Percentiles rank a stretch among this genome's conserved stretches.
phyloP scores from a whole-genome alignment of 495 filamentous ascomycete species.

The Neurospora tetraspora region DNA sequence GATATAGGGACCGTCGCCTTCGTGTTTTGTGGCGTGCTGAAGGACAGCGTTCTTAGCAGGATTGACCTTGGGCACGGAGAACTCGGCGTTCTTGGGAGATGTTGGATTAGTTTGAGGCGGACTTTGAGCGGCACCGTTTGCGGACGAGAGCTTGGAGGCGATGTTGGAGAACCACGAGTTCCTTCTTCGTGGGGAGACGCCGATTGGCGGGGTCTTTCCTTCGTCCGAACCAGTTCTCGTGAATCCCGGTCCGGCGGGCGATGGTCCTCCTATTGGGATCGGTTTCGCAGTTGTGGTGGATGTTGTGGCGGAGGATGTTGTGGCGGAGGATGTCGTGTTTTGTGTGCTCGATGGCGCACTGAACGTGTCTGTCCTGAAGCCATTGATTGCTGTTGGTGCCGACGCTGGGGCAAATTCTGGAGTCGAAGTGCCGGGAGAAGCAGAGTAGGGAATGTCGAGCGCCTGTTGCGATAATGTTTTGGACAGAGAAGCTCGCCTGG shows the following conservation, averaged over 20 bases:
- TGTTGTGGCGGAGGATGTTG: neutral
- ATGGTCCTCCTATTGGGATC: conserved; percentile 7
- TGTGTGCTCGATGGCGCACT: neutral
- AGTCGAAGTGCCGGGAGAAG: conserved; percentile 1
- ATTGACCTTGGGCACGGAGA: conserved; percentile 45
- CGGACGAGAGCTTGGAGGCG: conserved; percentile 84
- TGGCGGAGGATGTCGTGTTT: neutral
- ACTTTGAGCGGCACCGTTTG: conserved; percentile 34
- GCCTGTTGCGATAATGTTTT: conserved; percentile 14
- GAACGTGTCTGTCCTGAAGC: conserved; percentile 1
- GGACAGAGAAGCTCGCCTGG: conserved; percentile 6
- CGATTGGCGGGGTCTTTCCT: conserved; percentile 13
- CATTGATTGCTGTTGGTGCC: conserved; percentile 1
- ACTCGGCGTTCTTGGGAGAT: conserved; percentile 43
- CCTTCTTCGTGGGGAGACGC: conserved; percentile 41
- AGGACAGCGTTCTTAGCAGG: conserved; percentile 44
- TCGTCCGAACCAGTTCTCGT: conserved; percentile 25
- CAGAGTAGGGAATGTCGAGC: conserved; percentile 7
- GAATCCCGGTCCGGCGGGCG: conserved; percentile 12
- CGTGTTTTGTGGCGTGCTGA: conserved; percentile 36
- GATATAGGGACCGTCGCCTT: conserved; percentile 49
- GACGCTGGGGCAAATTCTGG: conserved; percentile 1
- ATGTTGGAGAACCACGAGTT: conserved; percentile 88
- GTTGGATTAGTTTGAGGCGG: conserved; percentile 32
- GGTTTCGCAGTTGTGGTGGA: conserved; percentile 24